Conservation (phyloP, 345 rosid genomes). For the Conringia planisiliqua region DNA sequence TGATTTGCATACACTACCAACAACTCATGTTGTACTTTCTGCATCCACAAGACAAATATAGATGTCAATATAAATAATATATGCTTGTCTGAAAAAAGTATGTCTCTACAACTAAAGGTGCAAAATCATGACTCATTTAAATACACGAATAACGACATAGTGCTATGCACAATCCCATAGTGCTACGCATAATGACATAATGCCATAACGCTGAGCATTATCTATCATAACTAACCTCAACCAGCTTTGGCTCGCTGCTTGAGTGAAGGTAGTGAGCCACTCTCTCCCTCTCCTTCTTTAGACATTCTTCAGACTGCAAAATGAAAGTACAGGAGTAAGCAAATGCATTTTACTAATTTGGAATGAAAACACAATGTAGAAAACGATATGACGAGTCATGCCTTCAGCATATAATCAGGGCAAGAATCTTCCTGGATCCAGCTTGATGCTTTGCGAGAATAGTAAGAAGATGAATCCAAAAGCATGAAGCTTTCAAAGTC, state of each 20-base stretch:
- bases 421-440: conserved; percentile 84
- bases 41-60: conserved; percentile 23
- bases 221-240: conserved; percentile 62
- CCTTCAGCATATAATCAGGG: conserved; percentile 86
- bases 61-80: not conserved
- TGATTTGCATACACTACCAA: conserved; percentile 60
- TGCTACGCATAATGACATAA: not conserved
- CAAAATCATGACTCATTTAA: not conserved
- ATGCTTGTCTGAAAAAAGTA: not conserved
- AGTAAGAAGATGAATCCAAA: conserved; percentile 62
- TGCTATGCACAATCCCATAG: not conserved
- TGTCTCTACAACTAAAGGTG: not conserved
- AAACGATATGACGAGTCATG: conserved; percentile 14
- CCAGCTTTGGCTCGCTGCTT: conserved; percentile 84
- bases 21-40: conserved; percentile 93
- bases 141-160: not conserved
- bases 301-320: conserved; percentile 86
- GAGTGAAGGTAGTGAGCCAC: conserved; percentile 84
- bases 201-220: not conserved
- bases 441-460: conserved; percentile 80
- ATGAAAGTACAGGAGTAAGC: not conserved
- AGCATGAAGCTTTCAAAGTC: conserved; percentile 84
- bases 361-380: not conserved
- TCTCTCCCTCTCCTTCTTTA: conserved; percentile 87
- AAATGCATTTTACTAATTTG: not conserved